Base-by-base conservation (phyloP, 1,284 basidiomycete species). In the Irpex sp. region DNA sequence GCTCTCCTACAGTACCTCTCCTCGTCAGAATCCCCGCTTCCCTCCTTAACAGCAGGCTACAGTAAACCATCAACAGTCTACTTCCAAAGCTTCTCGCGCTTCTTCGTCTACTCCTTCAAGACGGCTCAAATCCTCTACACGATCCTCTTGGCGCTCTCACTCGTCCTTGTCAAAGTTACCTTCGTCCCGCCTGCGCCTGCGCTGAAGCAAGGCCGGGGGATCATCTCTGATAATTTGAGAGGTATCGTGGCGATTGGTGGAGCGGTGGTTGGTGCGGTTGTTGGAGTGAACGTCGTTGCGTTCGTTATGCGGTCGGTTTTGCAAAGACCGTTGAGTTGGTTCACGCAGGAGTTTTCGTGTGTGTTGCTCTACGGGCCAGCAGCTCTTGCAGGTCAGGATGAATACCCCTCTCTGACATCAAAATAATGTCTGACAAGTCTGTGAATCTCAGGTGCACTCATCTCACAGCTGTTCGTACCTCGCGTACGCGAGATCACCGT, bases 1-100 rank as follows among this genome's bases (percentile, higher is more conserved):
- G 93, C 93, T 0, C 85, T 98, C 35, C 78, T 98, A 37, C 83
- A 84, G 47, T 83, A 94, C 72, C 83, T 99, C n/a, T 88, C 93
- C 0, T 87, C 88, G 0, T 69, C 80, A 0, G 79, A 77, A 2
- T 93, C 92, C 0, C 83, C 88, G 1, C 74, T 95, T 2, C 84
- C 88, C 0, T 78, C 79, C 0, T 79, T 93, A 11, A 83, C 81
- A 3, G 74, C 77, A 63, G 83, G 83, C 9, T 84, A 85, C 69
- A 77, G 78, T 3, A 80, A 77, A 31, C 89, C 90, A 0, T 79
- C 81, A 8, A 89, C 88, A 0, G 88, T 95, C 54, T 98, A 92
- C 79, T 91, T 92, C 74, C 85, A 88, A 1, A 78, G 92, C 56
- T 79, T 93, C 19, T 89, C 90, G 11, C 68, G 77, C 7, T 85